Conservation (phyloP, 306 rosid genomes). For the Acacia acuminata region DNA sequence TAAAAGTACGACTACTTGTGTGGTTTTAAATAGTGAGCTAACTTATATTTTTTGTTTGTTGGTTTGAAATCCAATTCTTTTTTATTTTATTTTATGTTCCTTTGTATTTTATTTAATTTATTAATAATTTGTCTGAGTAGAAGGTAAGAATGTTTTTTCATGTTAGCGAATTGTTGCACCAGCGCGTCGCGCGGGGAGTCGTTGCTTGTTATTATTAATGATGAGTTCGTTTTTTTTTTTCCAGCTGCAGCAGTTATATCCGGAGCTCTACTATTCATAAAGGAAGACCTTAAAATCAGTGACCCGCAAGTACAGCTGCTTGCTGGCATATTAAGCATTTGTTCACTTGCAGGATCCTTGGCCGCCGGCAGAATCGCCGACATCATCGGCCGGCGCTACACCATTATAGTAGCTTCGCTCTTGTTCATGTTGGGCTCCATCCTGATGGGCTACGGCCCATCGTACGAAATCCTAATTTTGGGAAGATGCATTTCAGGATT, state of each 20-base stretch:
- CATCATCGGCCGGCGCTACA: constrained; percentile 68
- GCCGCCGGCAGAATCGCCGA: constrained; percentile 68
- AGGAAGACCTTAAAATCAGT: constrained; percentile 63
- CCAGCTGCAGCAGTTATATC: constrained; percentile 76
- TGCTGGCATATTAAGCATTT: constrained; percentile 63
- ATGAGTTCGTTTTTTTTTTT: background rate
- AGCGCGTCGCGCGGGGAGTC: too few species aligned
- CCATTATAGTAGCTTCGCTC: constrained; percentile 49
- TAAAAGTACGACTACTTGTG: too few species aligned
- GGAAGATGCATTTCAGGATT: constrained; percentile 71
- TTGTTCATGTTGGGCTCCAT: constrained; percentile 63
- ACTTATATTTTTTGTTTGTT: too few species aligned
- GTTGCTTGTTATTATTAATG: too few species aligned
- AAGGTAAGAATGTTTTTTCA: too few species aligned
- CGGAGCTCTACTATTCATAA: constrained; percentile 77
- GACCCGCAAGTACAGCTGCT: constrained; percentile 60
- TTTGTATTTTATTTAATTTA: too few species aligned
- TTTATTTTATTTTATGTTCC: too few species aligned
- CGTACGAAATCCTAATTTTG: constrained; percentile 43
- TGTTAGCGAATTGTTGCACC: too few species aligned
- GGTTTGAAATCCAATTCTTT: too few species aligned
- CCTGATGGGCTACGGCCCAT: constrained; percentile 72
- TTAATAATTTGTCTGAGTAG: too few species aligned
- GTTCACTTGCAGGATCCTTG: constrained; percentile 54
- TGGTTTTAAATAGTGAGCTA: too few species aligned